Base-by-base conservation (phyloP, 2,329 filamentous ascomycete genomes). In the Aspergillus versicolor region DNA sequence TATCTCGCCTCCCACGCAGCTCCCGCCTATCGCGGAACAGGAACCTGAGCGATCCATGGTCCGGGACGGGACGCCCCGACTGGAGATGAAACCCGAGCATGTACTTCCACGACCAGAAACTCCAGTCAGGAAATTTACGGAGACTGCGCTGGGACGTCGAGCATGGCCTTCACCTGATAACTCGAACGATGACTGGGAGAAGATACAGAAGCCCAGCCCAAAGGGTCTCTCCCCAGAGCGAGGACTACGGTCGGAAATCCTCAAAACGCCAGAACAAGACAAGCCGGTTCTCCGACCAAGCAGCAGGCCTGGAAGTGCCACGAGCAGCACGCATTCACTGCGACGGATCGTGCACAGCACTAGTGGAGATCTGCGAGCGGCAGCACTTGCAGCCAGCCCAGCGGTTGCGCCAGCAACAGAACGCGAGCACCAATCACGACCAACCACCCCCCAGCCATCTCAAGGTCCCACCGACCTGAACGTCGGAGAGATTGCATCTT, bases 331-430 rank as follows among this genome's bases (percentile, higher is more conserved):
- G 9, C 57, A 59, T 42, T 61, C 88, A 47, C 82, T 94, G 60
- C 84, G 91, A 67, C 85, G 90, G 62, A 82, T 84, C 61, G 86
- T 88, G 65, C 79, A 82, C 47, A 82, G 80, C 72, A 70, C 87
- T 73, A 92, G 89, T 82, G 88, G 89, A 30, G 61, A 64, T 57
- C 50, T 64, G 21, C 60, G 62, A 40, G 55, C 67, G 79, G 82
- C 49, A 82, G 80, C 72, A 70, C 87, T 73, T 92, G 89, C 82
- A 88, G 95, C 65, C 85, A 27, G 66, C 79, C 81, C 46, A 82
- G 80, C 71, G 70, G 87, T 73, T 92, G 89, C 82, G 88, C 89
- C 75, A 90, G 42, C 38, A 9, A 19, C 41, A 12, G 40, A 52
- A 44, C 47, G 56, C 42, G 48, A 46, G 56, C 60, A 44, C 60